phyloP scores from a whole-genome alignment of 2,329 filamentous ascomycete genomes.

The Penicillium verrucosum region DNA sequence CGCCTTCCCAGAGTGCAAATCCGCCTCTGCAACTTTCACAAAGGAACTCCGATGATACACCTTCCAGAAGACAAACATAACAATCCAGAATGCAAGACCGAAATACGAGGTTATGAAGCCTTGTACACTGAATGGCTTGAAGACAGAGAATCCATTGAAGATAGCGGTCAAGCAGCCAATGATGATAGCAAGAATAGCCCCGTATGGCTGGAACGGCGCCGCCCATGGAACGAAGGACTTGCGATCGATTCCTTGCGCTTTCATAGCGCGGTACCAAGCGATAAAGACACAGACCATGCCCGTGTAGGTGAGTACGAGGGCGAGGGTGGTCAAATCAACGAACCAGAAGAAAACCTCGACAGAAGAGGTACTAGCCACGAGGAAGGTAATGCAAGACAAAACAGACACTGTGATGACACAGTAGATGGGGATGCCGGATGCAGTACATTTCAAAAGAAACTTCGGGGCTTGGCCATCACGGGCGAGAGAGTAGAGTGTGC shows the following conservation, averaged over 20 bases:
- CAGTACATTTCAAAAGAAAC: slow-evolving; percentile 58
- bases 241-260: slow-evolving; percentile 65
- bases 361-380: slow-evolving; percentile 62
- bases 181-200: slow-evolving; percentile 60
- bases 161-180: slow-evolving; percentile 57
- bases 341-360: slow-evolving; percentile 70
- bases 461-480: slow-evolving; percentile 52
- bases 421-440: slow-evolving; percentile 65
- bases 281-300: slow-evolving; percentile 68
- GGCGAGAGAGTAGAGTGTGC: slow-evolving; percentile 48
- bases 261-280: slow-evolving; percentile 65
- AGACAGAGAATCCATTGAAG: slow-evolving; percentile 59
- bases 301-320: slow-evolving; percentile 47
- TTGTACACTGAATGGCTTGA: slow-evolving; percentile 42
- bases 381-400: slow-evolving; percentile 67
- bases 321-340: slow-evolving; percentile 53
- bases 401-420: slow-evolving; percentile 63
- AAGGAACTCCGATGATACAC: slow-evolving; percentile 30
- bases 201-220: slow-evolving; percentile 65
- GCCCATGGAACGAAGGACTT: slow-evolving; percentile 64
- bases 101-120: slow-evolving; percentile 53
- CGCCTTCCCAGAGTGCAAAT: slow-evolving; percentile 33
- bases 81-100: slow-evolving; percentile 44
- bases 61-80: slow-evolving; percentile 42
- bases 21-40: slow-evolving; percentile 27